Conservation (phyloP, 352 stramenopile species). For the Globisporangium okanoganense region DNA sequence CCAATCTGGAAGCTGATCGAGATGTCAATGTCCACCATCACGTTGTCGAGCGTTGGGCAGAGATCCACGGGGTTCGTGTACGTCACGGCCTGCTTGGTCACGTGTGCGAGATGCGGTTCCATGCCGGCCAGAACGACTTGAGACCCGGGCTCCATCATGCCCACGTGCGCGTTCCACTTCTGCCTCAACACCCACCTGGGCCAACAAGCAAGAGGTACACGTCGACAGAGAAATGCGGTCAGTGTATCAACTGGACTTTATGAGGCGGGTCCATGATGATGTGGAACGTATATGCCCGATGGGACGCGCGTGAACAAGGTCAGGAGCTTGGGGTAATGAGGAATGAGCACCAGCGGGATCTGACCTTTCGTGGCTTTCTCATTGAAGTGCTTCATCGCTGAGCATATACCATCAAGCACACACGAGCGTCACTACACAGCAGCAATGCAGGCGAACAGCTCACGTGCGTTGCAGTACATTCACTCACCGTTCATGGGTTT, state of each 20-base stretch:
- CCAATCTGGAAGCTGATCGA: slow-evolving; percentile 88
- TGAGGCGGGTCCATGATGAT: too few relatives aligned
- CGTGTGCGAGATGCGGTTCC: slow-evolving; percentile 81
- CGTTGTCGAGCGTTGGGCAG: slow-evolving; percentile 81
- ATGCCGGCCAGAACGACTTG: slow-evolving; percentile 73
- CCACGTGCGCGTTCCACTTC: slow-evolving; percentile 77
- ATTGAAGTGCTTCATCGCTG: slow-evolving; percentile 52
- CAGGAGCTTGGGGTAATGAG: slow-evolving; percentile 46
- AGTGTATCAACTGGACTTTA: too few relatives aligned
- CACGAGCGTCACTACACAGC: neutral
- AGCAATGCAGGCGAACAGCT: neutral
- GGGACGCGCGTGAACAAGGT: slow-evolving; percentile 59
- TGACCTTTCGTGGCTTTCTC: slow-evolving; percentile 39
- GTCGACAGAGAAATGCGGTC: too few relatives aligned
- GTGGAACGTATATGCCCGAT: slow-evolving; percentile 41
- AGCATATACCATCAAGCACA: neutral
- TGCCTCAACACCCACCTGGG: slow-evolving; percentile 75
- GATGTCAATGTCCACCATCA: slow-evolving; percentile 89
- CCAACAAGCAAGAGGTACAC: slow-evolving; percentile 1
- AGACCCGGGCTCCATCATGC: slow-evolving; percentile 78
- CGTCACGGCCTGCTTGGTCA: slow-evolving; percentile 82
- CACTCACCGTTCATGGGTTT: slow-evolving; percentile 22
- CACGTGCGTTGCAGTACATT: neutral
- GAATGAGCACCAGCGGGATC: slow-evolving; percentile 66
- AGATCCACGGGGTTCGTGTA: slow-evolving; percentile 71